Evolutionary conservation across 805 yeast genomes (phyloP).

Genomic region (Candida wancherniae): DNA sequence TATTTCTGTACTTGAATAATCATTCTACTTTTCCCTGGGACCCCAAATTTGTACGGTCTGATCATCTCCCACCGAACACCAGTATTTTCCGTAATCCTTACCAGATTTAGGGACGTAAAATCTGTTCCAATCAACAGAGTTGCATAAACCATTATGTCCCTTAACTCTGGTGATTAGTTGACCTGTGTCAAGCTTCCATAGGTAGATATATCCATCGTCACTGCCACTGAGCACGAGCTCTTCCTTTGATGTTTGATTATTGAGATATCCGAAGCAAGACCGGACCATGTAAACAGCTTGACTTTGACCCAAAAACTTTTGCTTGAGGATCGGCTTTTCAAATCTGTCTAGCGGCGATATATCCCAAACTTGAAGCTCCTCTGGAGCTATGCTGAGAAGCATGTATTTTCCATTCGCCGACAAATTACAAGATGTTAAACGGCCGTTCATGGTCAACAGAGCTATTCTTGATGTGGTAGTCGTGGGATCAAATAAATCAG

Average conservation of each 20-base stretch:
- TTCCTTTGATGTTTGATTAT: constrained; percentile 39
- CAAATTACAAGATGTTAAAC: constrained; percentile 60
- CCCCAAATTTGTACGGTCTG: constrained; percentile 66
- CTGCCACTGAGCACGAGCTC: constrained; percentile 74
- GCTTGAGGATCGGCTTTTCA: constrained; percentile 48
- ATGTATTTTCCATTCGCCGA: constrained; percentile 51
- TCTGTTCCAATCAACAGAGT: constrained; percentile 72
- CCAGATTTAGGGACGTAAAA: constrained; percentile 16
- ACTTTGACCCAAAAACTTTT: constrained; percentile 66
- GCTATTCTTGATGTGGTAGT: constrained; percentile 36
- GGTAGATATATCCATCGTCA: constrained; percentile 71
- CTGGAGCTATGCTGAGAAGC: constrained; percentile 64
- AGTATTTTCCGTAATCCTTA: constrained; percentile 42
- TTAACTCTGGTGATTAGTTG: constrained; percentile 55
- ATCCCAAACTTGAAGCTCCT: constrained; percentile 81
- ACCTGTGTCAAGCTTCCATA: constrained; percentile 75
- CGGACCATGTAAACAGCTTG: constrained; percentile 69
- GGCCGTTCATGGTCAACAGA: constrained; percentile 49
- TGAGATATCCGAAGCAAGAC: constrained; percentile 68
- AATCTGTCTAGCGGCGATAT: constrained; percentile 30
- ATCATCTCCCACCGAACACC: constrained; percentile 89
- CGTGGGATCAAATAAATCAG: constrained; percentile 27
- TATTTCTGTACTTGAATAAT: neutral
- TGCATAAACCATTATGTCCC: constrained; percentile 65
- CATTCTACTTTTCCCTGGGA: constrained; percentile 11